phyloP scores from a whole-genome alignment of 306 rosid genomes.

The Rosa rugosa region DNA sequence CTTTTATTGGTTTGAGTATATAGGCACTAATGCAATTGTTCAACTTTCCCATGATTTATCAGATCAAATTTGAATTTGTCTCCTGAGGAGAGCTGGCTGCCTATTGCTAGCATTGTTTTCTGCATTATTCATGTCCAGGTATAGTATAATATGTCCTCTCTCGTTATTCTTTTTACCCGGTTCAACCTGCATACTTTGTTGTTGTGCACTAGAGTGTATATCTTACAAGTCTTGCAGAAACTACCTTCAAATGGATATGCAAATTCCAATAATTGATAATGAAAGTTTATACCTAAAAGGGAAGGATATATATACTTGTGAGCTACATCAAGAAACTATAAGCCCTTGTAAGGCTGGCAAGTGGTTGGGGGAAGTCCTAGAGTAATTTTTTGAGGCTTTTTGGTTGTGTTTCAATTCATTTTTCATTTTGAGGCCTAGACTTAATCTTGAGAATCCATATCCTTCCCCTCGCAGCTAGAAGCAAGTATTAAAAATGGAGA shows the following conservation, averaged over 20 bases:
- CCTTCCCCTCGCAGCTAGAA: slow-evolving; percentile 57
- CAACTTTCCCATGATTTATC: slow-evolving; percentile 21
- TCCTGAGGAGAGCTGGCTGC: slow-evolving; percentile 94
- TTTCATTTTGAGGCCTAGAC: not conserved
- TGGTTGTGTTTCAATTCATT: not conserved
- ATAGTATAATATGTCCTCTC: not conserved
- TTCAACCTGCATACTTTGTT: not conserved
- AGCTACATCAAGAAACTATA: slow-evolving; percentile 9
- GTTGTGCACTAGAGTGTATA: not conserved
- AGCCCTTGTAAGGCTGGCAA: not conserved
- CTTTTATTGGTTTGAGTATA: not conserved
- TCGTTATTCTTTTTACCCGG: not conserved
- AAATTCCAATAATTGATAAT: not conserved
- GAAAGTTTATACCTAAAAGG: not conserved
- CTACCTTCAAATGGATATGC: not conserved
- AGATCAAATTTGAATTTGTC: slow-evolving; percentile 81
- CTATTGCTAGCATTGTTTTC: slow-evolving; percentile 81
- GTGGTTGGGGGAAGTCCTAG: not conserved
- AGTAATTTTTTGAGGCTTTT: slow-evolving; percentile 11
- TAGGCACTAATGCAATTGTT: not conserved
- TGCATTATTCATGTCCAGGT: slow-evolving; percentile 93
- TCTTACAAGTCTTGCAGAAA: not conserved
- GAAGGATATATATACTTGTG: not conserved
- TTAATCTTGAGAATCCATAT: slow-evolving; percentile 6
- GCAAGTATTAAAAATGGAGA: slow-evolving; percentile 88